Evolutionary conservation across 1,284 basidiomycete species (phyloP), one percentile per base, ranked within the genome.

Genomic region (Ustilago shanxiensis): DNA sequence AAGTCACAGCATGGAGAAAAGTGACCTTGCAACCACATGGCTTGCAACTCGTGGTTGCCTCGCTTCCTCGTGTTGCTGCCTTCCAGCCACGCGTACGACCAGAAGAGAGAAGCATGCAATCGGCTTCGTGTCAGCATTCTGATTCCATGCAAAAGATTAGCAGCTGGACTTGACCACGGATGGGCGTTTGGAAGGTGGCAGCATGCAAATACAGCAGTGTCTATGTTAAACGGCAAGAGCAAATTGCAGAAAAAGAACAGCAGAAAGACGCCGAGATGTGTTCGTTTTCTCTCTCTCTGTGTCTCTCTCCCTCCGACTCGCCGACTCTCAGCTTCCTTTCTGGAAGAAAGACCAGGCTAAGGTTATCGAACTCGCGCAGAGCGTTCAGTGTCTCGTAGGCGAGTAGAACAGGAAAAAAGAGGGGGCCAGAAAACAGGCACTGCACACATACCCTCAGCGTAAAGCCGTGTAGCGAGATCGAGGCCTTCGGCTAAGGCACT

Each of bases 181-280:
- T 44, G 41, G 18, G 41, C n/a, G 41, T 49, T 49, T 6, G 24
- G n/a, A n/a, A 49, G 14, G 24, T 14, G 13, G 26, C 6, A 26
- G 47, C 47, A 49, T 49, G 47, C 47, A 49, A 10, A 14, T 33
- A 52, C 50, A 29, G 24, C 24, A 52, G 50, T 31, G 31, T 33
- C 31, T n/a, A 31, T 3, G 5, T 20, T 14, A 22, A n/a, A n/a
- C n/a, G n/a, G n/a, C n/a, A n/a, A n/a, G n/a, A n/a, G n/a, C n/a
- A n/a, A n/a, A n/a, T n/a, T n/a, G n/a, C n/a, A n/a, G n/a, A n/a
- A n/a, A n/a, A n/a, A n/a, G n/a, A n/a, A n/a, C n/a, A n/a, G n/a
- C n/a, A n/a, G n/a, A 26, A 52, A 52, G 29, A 33, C 50, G 31
- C 50, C 31, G 50, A 52, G 50, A 52, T n/a, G n/a, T n/a, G n/a